phyloP scores from a whole-genome alignment of 2,329 filamentous ascomycete genomes.

The Blastomyces silverae region DNA sequence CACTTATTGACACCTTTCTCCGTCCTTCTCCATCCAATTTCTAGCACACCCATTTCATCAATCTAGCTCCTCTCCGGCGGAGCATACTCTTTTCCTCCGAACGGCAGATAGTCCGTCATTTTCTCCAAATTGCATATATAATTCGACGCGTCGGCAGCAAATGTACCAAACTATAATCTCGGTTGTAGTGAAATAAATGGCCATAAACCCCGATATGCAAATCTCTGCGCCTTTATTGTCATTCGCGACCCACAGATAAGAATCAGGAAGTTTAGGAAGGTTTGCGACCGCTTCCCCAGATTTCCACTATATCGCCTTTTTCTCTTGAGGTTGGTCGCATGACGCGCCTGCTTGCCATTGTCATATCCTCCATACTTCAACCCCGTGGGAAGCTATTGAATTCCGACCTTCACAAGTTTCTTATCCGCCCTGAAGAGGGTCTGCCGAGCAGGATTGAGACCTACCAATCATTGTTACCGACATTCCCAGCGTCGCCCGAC shows the following conservation, averaged over 20 bases:
- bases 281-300: not conserved
- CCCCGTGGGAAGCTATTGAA: not conserved
- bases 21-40: not conserved
- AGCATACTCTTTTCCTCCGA: not conserved
- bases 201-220: not conserved
- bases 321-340: slow-evolving; percentile 5
- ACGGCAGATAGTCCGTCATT: not conserved
- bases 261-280: not conserved
- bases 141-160: not conserved
- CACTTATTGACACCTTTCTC: slow-evolving; percentile 1
- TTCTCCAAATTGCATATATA: not conserved
- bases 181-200: not conserved
- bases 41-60: not conserved
- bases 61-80: not conserved
- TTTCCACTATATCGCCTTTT: not conserved
- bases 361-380: not conserved
- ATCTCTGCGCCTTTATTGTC: not conserved
- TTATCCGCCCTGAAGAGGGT: not conserved
- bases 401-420: not conserved
- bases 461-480: slow-evolving; percentile 18
- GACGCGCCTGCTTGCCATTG: not conserved
- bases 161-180: not conserved
- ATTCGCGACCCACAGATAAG: not conserved
- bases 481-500: slow-evolving; percentile 15
- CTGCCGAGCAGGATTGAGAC: slow-evolving; percentile 7